Evolutionary conservation across 192 early-diverging fungal genomes (phyloP).

Genomic region (Dissophora ornata): DNA sequence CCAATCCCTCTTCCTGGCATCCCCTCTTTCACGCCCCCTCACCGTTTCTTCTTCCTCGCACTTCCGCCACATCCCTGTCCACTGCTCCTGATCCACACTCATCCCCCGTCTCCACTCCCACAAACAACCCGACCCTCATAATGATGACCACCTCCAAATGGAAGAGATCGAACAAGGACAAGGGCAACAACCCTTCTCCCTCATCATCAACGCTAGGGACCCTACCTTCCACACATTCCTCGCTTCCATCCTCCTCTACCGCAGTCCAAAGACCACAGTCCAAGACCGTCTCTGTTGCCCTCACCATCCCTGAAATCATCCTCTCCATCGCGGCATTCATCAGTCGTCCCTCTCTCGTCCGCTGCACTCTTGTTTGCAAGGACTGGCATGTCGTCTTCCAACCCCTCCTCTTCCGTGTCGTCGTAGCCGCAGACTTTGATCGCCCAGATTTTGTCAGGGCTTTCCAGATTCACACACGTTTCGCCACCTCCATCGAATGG

Average conservation of each 20-base stretch:
- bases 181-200: conserved; percentile 11
- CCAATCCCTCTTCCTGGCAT: neutral
- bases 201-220: neutral
- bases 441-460: conserved; percentile 15
- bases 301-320: conserved; percentile 36
- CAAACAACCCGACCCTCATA: neutral
- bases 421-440: conserved; percentile 32
- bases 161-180: no score
- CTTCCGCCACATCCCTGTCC: neutral
- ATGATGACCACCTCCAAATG: conserved; percentile 23
- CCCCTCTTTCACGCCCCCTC: neutral
- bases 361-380: conserved; percentile 25
- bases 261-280: neutral
- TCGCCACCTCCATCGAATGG: conserved; percentile 42
- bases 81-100: neutral
- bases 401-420: conserved; percentile 31
- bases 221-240: neutral
- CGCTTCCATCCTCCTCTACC: neutral
- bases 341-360: conserved; percentile 17
- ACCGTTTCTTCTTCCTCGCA: neutral
- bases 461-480: conserved; percentile 24
- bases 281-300: neutral
- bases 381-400: conserved; percentile 42
- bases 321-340: conserved; percentile 26
- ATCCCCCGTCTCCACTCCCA: neutral